phyloP scores from a whole-genome alignment of 192 early-diverging fungal species.

The Coemansia umbellata region DNA sequence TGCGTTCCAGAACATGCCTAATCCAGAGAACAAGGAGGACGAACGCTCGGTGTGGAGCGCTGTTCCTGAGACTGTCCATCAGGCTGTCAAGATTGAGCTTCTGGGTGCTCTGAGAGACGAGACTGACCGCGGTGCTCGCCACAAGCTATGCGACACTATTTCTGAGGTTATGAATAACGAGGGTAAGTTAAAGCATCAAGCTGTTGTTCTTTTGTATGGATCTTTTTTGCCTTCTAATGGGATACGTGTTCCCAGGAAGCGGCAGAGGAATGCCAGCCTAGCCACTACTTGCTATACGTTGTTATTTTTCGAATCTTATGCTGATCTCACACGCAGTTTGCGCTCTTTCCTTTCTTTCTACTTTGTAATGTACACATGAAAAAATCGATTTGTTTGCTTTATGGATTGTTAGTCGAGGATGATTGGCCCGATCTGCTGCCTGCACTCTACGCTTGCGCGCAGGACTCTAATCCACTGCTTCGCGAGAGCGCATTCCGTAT shows the following conservation, averaged over 20 bases:
- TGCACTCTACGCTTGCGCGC: slow-evolving; percentile 76
- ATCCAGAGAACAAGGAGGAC: slow-evolving; percentile 47
- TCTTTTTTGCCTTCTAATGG: neutral
- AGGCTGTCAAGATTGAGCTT: slow-evolving; percentile 71
- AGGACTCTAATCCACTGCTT: slow-evolving; percentile 68
- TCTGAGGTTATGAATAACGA: slow-evolving; percentile 74
- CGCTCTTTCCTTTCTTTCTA: too few species aligned
- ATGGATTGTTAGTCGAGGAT: slow-evolving; percentile 16
- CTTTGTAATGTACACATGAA: too few species aligned
- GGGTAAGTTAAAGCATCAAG: slow-evolving; percentile 26
- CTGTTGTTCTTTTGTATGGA: neutral
- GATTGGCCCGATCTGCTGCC: slow-evolving; percentile 78
- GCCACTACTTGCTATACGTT: too few species aligned
- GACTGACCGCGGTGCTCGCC: slow-evolving; percentile 64
- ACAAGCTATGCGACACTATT: slow-evolving; percentile 94
- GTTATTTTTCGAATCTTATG: too few species aligned
- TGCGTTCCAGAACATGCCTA: slow-evolving; percentile 47
- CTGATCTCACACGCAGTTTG: too few species aligned
- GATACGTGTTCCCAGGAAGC: too few species aligned
- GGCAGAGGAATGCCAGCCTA: too few species aligned
- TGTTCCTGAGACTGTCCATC: slow-evolving; percentile 60
- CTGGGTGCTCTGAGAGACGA: slow-evolving; percentile 77
- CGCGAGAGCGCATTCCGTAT: slow-evolving; percentile 90
- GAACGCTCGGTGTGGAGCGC: slow-evolving; percentile 69
- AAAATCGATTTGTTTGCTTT: too few species aligned